A percentile compares a stretch with the other conserved stretches of the same genome.
phyloP scores from a whole-genome alignment of 2,329 filamentous ascomycete genomes.

The Apiospora phragmitis region DNA sequence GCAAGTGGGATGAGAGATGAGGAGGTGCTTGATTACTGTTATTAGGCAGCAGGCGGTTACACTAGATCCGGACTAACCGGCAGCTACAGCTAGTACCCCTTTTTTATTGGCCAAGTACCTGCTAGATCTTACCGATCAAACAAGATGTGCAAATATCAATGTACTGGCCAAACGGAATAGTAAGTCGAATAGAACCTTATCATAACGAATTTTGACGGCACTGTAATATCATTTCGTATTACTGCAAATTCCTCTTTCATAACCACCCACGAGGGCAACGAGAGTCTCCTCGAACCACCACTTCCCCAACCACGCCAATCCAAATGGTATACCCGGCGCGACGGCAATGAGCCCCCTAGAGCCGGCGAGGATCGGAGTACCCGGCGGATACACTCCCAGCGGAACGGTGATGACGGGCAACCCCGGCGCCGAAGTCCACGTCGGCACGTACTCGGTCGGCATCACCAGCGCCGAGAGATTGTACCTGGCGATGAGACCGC shows the following conservation, averaged over 20 bases:
- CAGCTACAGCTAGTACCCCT: background rate
- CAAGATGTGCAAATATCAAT: too few species aligned
- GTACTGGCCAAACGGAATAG: background rate
- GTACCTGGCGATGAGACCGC: too few species aligned
- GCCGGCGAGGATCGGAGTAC: background rate
- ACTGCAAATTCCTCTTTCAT: background rate
- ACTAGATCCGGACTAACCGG: background rate
- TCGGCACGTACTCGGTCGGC: too few species aligned
- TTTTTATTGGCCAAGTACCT: background rate
- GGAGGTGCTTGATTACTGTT: background rate
- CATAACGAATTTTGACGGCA: background rate
- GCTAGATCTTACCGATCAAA: background rate
- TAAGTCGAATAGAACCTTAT: background rate
- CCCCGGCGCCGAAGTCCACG: background rate
- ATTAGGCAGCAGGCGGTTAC: background rate
- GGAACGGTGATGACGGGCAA: background rate
- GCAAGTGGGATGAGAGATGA: background rate
- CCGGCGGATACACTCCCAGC: background rate
- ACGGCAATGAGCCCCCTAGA: background rate
- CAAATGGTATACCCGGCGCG: background rate
- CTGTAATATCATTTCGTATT: background rate
- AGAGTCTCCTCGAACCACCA: background rate
- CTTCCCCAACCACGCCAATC: background rate
- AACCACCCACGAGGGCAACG: background rate
- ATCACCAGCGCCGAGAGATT: too few species aligned